These are phyloP conservation scores for Phytophthora macrochlamydospora DNA, from an alignment of 352 stramenopile genomes.

Conservation along the genomic window DNA sequence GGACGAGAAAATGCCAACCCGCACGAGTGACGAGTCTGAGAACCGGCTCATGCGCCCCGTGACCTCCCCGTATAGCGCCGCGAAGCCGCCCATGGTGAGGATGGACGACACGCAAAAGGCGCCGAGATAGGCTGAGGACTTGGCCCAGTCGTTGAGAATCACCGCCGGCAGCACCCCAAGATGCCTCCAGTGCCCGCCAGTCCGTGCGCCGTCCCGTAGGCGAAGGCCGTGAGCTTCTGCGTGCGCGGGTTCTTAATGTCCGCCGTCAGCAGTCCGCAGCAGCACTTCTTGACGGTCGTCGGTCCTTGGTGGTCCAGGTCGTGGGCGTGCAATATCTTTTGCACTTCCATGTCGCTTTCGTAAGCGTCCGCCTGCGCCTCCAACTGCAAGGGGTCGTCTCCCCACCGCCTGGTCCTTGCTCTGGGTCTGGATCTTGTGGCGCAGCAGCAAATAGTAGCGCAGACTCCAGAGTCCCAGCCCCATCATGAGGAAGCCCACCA, in stretches of 20 bases:
- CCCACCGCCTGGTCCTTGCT: conserved; percentile 12
- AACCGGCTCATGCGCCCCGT: conserved; percentile 67
- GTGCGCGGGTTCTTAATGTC: conserved; percentile 67
- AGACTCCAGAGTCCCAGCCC: conserved; percentile 60
- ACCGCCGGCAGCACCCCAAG: conserved; percentile 89
- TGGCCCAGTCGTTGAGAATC: conserved; percentile 74
- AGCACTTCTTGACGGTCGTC: conserved; percentile 30
- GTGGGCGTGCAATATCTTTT: conserved; percentile 47
- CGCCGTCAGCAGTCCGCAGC: conserved; percentile 42
- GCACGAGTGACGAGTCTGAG: conserved; percentile 59
- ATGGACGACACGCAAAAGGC: conserved; percentile 89
- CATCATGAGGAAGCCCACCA: conserved; percentile 81
- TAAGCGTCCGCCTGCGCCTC: conserved; percentile 20
- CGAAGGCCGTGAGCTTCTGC: conserved; percentile 74
- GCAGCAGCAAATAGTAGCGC: conserved; percentile 53
- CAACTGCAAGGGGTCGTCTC: conserved; percentile 43
- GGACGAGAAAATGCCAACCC: conserved; percentile 70
- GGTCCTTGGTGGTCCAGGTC: conserved; percentile 37
- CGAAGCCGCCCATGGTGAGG: conserved; percentile 89
- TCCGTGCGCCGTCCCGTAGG: conserved; percentile 87
- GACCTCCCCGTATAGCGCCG: conserved; percentile 75
- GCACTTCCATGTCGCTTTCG: conserved; percentile 29
- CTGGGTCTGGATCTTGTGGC: conserved; percentile 27
- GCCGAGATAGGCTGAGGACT: conserved; percentile 80
- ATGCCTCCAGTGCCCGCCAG: conserved; percentile 72